Percentiles rank a stretch among this genome's conserved stretches.
Conservation (phyloP, 2,329 filamentous ascomycete genomes). For the Colletotrichum sp. region DNA sequence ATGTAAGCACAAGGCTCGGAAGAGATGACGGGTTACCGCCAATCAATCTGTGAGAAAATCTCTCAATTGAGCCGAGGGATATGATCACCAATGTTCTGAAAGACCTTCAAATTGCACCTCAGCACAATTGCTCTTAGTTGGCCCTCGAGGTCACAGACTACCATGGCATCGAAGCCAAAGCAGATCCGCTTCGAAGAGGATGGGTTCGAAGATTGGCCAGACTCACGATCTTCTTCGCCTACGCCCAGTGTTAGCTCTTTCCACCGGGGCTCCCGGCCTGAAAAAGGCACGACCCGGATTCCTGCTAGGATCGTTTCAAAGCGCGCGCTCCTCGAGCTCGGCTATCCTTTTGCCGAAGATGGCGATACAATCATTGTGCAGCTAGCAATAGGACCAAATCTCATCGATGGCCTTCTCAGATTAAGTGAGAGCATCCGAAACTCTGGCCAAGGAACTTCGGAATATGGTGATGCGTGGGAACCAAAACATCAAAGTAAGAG, state of each 20-base stretch:
- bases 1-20: not conserved
- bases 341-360: conserved; percentile 87
- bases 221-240: not conserved
- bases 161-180: not conserved
- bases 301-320: conserved; percentile 81
- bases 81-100: not conserved
- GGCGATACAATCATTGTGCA: conserved; percentile 81
- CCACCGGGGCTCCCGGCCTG: conserved; percentile 46
- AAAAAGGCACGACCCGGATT: conserved; percentile 89
- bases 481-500: not conserved
- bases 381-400: conserved; percentile 83
- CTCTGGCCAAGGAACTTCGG: not conserved
- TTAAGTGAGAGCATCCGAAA: conserved; percentile 63
- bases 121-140: not conserved
- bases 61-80: not conserved
- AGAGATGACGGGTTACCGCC: not conserved
- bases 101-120: not conserved
- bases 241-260: not conserved
- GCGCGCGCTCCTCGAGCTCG: conserved; percentile 80
- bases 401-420: conserved; percentile 88
- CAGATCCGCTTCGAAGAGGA: not conserved
- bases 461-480: not conserved
- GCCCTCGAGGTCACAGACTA: not conserved
- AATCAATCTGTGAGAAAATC: not conserved
- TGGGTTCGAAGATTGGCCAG: not conserved